These are phyloP conservation scores for Saprolegnia diclina DNA, from an alignment of 352 stramenopile genomes.

Conservation along the genomic window DNA sequence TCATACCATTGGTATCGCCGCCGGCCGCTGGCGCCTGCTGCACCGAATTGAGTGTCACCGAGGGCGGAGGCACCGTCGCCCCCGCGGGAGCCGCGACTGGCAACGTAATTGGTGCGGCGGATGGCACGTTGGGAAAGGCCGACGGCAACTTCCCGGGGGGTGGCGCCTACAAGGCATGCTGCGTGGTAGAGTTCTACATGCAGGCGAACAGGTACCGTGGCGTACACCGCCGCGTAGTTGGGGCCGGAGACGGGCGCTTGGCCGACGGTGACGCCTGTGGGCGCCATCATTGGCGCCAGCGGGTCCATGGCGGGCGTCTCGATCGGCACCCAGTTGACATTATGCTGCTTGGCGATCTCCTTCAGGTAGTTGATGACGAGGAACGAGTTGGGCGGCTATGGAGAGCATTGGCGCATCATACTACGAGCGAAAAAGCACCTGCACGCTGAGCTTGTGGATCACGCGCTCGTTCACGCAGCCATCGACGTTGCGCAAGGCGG, in stretches of 20 bases:
- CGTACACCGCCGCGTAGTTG: conserved; percentile 65
- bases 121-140: conserved; percentile 40
- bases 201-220: conserved; percentile 39
- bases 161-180: no score
- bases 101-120: conserved; percentile 1
- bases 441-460: conserved; percentile 91
- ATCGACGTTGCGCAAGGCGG: conserved; percentile 80
- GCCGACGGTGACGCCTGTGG: conserved; percentile 77
- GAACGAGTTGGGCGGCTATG: conserved; percentile 87
- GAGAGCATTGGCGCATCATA: neutral
- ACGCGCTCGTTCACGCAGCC: conserved; percentile 88
- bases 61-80: neutral
- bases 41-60: conserved; percentile 6
- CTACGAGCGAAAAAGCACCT: conserved; percentile 34
- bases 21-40: conserved; percentile 27
- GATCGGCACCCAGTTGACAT: conserved; percentile 91
- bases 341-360: conserved; percentile 92
- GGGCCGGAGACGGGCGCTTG: conserved; percentile 79
- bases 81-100: conserved; percentile 25
- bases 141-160: conserved; percentile 41
- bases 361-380: conserved; percentile 95
- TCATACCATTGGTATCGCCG: conserved; percentile 2
- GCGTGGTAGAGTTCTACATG: no score
- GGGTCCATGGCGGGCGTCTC: conserved; percentile 68
- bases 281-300: conserved; percentile 83